Evolutionary conservation across 768 basidiomycete genomes (phyloP).

Genomic region (Amanita jacksonii): DNA sequence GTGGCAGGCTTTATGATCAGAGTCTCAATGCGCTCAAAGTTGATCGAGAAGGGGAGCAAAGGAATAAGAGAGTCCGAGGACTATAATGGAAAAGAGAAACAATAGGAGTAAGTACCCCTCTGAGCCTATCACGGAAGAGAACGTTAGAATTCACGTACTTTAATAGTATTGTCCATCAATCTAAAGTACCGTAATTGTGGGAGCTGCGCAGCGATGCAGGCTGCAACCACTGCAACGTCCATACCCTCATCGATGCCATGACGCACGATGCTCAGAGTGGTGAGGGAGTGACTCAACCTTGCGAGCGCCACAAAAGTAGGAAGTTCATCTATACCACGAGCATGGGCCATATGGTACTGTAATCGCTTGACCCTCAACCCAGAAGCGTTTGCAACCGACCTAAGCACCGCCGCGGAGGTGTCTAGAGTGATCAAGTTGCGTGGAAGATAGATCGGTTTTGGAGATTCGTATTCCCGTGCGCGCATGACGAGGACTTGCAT

Average conservation of each 20-base stretch:
- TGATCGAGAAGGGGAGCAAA: conserved; percentile 12
- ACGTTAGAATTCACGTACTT: conserved; percentile 9
- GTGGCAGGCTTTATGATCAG: conserved; percentile 13
- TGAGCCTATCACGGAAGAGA: neutral
- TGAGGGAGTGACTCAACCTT: conserved; percentile 10
- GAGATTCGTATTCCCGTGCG: conserved; percentile 3
- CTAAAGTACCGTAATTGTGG: conserved; percentile 16
- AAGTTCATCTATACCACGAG: conserved; percentile 14
- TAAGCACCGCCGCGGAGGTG: conserved; percentile 11
- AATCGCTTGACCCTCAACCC: conserved; percentile 13
- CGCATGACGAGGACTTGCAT: conserved; percentile 9
- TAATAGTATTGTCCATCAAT: conserved; percentile 15
- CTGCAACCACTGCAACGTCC: conserved; percentile 14
- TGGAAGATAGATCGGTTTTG: conserved; percentile 10
- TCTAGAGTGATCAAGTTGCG: conserved; percentile 12
- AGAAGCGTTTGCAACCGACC: conserved; percentile 11
- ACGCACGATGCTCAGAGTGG: conserved; percentile 15
- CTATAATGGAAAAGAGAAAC: conserved; percentile 8
- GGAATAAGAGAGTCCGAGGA: conserved; percentile 12
- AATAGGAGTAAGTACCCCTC: neutral
- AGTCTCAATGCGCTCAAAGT: conserved; percentile 13
- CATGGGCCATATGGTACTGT: conserved; percentile 12
- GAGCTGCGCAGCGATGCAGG: conserved; percentile 14
- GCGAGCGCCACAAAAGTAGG: conserved; percentile 15
- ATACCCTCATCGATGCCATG: conserved; percentile 10